Evolutionary conservation across 768 basidiomycete species (phyloP).

Genomic region (Grammothele lineata): DNA sequence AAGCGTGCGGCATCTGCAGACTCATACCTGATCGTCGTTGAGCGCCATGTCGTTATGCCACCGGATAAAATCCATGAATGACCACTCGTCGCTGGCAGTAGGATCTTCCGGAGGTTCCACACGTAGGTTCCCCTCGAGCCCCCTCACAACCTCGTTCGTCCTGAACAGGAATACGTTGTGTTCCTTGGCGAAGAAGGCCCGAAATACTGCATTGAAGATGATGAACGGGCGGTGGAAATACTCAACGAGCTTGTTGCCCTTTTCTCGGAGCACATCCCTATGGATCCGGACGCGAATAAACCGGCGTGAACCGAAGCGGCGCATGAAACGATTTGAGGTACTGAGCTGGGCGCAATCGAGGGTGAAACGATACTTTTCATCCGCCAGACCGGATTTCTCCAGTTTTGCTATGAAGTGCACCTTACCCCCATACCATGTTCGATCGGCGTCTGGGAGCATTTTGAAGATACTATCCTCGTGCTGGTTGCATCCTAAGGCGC

Average conservation of each 20-base stretch:
- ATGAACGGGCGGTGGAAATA: constrained; percentile 50
- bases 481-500: constrained; percentile 43
- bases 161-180: constrained; percentile 48
- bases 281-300: constrained; percentile 50
- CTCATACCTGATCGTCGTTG: constrained; percentile 48
- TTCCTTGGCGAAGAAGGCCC: constrained; percentile 61
- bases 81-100: constrained; percentile 7
- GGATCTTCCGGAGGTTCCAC: not conserved
- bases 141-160: constrained; percentile 43
- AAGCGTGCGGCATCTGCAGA: not conserved
- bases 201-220: constrained; percentile 49
- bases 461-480: constrained; percentile 5
- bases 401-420: constrained; percentile 44
- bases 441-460: constrained; percentile 24
- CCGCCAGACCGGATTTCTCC: not conserved
- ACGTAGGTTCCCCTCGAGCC: not conserved
- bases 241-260: constrained; percentile 27
- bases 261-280: constrained; percentile 28
- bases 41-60: constrained; percentile 49
- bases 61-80: constrained; percentile 45
- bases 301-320: constrained; percentile 60
- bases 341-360: constrained; percentile 49
- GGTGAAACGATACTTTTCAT: constrained; percentile 30
- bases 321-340: constrained; percentile 51
- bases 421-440: constrained; percentile 59